These are phyloP conservation scores for Paecilomyces fulvus DNA, from an alignment of 2,329 filamentous ascomycete genomes.

Conservation along the genomic window DNA sequence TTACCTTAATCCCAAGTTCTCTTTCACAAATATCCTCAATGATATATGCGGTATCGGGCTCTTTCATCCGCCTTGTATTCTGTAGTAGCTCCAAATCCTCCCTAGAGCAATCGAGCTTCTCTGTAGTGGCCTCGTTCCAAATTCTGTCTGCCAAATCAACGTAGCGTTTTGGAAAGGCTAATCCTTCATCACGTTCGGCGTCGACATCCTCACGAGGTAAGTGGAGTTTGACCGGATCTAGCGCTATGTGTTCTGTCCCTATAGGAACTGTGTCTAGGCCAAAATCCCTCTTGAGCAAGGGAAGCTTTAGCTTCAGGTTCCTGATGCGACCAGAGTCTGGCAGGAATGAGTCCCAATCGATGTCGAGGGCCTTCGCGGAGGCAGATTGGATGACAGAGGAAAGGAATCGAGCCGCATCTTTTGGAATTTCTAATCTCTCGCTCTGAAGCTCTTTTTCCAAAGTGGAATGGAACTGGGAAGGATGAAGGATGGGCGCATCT, in stretches of 20 bases:
- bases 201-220: constrained; percentile 27
- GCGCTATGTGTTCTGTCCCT: constrained; percentile 13
- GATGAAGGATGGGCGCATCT: constrained; percentile 12
- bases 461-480: constrained; percentile 6
- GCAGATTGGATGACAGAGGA: constrained; percentile 18
- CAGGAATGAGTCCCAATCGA: constrained; percentile 13
- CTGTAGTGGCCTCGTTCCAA: constrained; percentile 7
- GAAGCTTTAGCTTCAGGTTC: constrained; percentile 37
- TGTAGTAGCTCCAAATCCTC: constrained; percentile 18
- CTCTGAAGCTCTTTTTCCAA: constrained; percentile 9
- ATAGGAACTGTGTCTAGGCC: constrained; percentile 38
- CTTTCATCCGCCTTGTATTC: constrained; percentile 17
- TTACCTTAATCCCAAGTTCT: constrained; percentile 13
- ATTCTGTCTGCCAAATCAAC: constrained; percentile 17
- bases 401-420: constrained; percentile 21
- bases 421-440: constrained; percentile 28
- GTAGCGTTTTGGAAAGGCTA: constrained; percentile 33
- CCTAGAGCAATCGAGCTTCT: constrained; percentile 18
- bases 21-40: constrained; percentile 13
- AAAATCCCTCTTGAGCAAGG: constrained; percentile 38
- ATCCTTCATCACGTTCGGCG: constrained; percentile 35
- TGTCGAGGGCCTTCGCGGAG: constrained; percentile 3
- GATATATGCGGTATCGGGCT: constrained; percentile 11
- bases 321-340: constrained; percentile 12
- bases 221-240: constrained; percentile 19